These are phyloP conservation scores for Acer saccharum DNA, from an alignment of 345 rosid genomes.

Conservation along the genomic window DNA sequence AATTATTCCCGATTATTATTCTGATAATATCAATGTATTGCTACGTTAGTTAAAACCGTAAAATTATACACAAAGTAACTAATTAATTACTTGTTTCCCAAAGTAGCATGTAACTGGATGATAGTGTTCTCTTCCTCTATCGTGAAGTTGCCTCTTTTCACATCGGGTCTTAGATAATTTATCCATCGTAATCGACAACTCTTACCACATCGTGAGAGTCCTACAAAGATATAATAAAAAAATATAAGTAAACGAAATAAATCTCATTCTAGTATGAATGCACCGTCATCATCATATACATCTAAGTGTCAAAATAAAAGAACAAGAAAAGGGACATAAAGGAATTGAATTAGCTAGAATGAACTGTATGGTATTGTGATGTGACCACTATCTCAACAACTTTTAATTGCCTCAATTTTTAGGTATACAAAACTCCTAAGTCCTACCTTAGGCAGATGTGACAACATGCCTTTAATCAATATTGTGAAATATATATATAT, in stretches of 20 bases:
- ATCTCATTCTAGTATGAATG: no score
- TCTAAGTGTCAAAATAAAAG: no score
- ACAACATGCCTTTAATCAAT: neutral
- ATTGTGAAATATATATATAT: no score
- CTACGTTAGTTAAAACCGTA: no score
- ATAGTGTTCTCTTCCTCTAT: constrained; percentile 71
- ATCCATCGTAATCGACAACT: constrained; percentile 95
- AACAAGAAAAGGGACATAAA: neutral
- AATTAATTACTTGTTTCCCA: constrained; percentile 69
- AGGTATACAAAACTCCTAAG: constrained; percentile 3
- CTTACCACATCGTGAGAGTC: constrained; percentile 82
- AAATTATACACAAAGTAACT: no score
- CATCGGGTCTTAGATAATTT: constrained; percentile 87
- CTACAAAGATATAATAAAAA: constrained; percentile 26
- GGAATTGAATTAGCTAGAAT: neutral
- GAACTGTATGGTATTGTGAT: neutral
- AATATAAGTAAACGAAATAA: neutral
- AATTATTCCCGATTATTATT: no score
- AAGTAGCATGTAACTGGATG: constrained; percentile 51
- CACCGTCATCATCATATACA: no score
- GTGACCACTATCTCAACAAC: neutral
- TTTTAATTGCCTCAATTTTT: neutral
- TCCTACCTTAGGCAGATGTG: neutral
- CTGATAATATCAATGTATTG: no score
- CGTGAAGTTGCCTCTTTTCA: constrained; percentile 80